Evolutionary conservation across 345 rosid species (phyloP).

Genomic region (Pistacia integerrima): DNA sequence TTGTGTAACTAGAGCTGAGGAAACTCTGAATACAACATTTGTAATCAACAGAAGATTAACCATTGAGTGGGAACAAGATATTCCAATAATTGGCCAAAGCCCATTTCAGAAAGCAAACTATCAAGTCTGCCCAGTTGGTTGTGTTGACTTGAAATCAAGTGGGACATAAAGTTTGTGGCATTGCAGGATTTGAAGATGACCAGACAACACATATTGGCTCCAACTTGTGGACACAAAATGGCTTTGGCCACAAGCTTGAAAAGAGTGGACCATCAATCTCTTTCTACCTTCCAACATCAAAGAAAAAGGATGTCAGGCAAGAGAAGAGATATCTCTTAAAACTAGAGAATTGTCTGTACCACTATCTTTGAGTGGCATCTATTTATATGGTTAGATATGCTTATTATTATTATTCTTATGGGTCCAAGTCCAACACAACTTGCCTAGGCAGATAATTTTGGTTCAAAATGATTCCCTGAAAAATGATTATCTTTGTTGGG

Average conservation of each 20-base stretch:
- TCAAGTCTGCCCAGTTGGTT: background rate
- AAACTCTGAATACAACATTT: too few species aligned
- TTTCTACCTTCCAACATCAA: background rate
- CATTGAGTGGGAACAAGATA: background rate
- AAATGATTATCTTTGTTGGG: background rate
- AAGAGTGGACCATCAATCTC: conserved; percentile 9
- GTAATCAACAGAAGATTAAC: background rate
- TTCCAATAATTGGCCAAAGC: background rate
- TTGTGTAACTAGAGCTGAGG: background rate
- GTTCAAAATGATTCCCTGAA: background rate
- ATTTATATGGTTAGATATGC: background rate
- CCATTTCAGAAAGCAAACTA: background rate
- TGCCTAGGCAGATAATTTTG: background rate
- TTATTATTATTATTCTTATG: background rate
- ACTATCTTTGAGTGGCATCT: background rate
- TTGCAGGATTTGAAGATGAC: background rate
- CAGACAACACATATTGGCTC: background rate
- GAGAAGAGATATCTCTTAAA: background rate
- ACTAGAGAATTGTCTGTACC: background rate
- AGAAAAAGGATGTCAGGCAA: background rate
- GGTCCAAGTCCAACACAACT: conserved; percentile 5
- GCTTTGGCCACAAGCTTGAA: background rate
- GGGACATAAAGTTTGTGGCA: background rate
- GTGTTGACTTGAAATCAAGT: background rate
- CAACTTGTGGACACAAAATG: background rate